phyloP scores from a whole-genome alignment of 768 basidiomycete genomes.

The Xerocomellus amylosporus region DNA sequence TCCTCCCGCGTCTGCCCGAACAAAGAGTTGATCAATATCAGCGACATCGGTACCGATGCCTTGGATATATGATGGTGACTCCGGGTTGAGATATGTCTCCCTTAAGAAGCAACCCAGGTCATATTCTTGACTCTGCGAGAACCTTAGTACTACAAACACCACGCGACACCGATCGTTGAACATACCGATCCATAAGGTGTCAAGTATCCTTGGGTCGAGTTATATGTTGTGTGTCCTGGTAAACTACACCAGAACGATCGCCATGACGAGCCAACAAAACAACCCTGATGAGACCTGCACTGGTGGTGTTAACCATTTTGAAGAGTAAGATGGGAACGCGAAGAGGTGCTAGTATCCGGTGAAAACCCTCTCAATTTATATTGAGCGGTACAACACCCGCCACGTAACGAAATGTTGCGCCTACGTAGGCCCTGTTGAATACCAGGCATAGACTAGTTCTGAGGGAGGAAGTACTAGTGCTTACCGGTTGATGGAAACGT shows the following conservation, averaged over 20 bases:
- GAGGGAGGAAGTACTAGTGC: no score
- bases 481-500: no score
- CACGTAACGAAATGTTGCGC: no score
- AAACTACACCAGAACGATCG: slow-evolving; percentile 57
- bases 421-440: no score
- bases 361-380: slow-evolving; percentile 10
- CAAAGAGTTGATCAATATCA: no score
- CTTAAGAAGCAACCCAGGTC: no score
- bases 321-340: not conserved
- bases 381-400: not conserved
- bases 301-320: slow-evolving; percentile 24
- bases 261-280: slow-evolving; percentile 75
- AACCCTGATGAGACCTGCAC: slow-evolving; percentile 56
- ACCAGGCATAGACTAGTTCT: no score
- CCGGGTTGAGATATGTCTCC: no score
- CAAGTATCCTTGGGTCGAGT: slow-evolving; percentile 36
- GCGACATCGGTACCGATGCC: no score
- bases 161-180: slow-evolving; percentile 14
- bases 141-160: not conserved
- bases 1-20: not conserved
- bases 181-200: slow-evolving; percentile 58
- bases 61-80: no score
- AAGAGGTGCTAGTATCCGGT: not conserved
- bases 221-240: slow-evolving; percentile 73
- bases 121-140: not conserved